Evolutionary conservation across 1,284 basidiomycete species (phyloP).

Genomic region (Ganoderma sp.): DNA sequence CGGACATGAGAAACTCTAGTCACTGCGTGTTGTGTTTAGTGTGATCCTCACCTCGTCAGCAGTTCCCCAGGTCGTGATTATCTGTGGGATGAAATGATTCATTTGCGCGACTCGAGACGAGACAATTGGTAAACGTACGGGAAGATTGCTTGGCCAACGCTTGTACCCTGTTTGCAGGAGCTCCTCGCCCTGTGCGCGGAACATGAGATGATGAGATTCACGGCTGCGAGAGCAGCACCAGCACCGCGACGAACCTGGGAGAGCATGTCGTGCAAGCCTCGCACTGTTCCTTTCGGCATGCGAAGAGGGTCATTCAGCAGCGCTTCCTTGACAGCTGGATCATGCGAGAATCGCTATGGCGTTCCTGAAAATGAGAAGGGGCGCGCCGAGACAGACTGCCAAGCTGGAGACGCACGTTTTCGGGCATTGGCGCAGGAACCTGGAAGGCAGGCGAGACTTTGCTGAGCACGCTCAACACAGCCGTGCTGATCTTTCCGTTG

Average conservation of each 20-base stretch:
- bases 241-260: neutral
- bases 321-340: neutral
- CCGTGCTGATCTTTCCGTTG: constrained; percentile 49
- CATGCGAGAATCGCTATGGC: neutral
- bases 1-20: neutral
- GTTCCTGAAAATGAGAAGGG: neutral
- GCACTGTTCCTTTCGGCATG: neutral
- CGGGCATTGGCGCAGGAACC: neutral
- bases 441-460: neutral
- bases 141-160: neutral
- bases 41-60: too few relatives aligned
- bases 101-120: too few relatives aligned
- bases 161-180: neutral
- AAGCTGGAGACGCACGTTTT: neutral
- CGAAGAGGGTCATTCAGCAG: neutral
- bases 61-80: neutral
- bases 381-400: neutral
- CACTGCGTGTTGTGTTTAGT: too few relatives aligned
- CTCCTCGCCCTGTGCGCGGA: neutral
- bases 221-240: too few relatives aligned
- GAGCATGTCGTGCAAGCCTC: neutral
- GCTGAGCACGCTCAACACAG: neutral
- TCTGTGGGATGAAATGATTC: neutral
- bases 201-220: neutral
- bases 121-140: neutral